A percentile compares a stretch with the other conserved stretches of the same genome.
Conservation (phyloP, 2,329 filamentous ascomycete genomes). For the Sphaerulina populicola region DNA sequence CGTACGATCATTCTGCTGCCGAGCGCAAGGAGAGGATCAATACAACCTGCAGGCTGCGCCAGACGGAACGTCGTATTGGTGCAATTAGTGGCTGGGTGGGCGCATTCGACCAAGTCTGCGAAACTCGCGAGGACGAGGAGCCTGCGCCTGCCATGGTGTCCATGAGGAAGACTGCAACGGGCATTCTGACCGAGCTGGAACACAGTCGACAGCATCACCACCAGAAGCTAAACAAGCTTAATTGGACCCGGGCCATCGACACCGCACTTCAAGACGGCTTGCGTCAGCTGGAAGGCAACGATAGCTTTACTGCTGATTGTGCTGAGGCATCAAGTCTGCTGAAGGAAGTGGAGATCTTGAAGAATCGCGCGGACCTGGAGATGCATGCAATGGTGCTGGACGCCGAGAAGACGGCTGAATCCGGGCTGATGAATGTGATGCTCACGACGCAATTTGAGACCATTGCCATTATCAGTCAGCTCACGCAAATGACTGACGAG, state of each 20-base stretch:
- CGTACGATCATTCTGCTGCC: constrained; percentile 69
- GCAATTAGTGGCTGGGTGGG: constrained; percentile 88
- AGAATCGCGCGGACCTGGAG: constrained; percentile 72
- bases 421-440: constrained; percentile 69
- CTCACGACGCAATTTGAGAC: constrained; percentile 89
- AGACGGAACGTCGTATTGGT: constrained; percentile 74
- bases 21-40: constrained; percentile 72
- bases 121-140: constrained; percentile 59
- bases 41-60: constrained; percentile 72
- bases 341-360: constrained; percentile 78
- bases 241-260: constrained; percentile 82
- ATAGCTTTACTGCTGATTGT: constrained; percentile 52
- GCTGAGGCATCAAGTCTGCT: constrained; percentile 58
- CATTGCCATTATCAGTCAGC: constrained; percentile 70
- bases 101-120: constrained; percentile 77
- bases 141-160: constrained; percentile 58
- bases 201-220: constrained; percentile 84
- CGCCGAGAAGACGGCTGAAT: constrained; percentile 73
- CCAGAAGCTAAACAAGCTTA: constrained; percentile 67
- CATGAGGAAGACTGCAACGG: constrained; percentile 80
- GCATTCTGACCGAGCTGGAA: constrained; percentile 82
- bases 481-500: constrained; percentile 71
- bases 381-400: constrained; percentile 68
- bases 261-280: constrained; percentile 80
- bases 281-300: constrained; percentile 65